These are phyloP conservation scores for Geotrichum restrictum DNA, from an alignment of 1,139 yeast species.

Conservation along the genomic window DNA sequence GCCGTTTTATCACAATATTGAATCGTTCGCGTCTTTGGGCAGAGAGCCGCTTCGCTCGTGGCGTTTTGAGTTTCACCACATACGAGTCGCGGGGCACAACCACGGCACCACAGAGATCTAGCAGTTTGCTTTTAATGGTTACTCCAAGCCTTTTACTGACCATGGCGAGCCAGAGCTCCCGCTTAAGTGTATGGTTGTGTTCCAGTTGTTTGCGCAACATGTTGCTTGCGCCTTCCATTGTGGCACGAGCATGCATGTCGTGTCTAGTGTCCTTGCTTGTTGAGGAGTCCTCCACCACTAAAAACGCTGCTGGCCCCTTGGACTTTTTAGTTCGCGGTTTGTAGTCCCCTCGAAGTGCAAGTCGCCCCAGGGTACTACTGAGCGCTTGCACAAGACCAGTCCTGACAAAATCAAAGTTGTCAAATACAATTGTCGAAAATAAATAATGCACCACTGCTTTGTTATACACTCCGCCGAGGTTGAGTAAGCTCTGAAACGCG, in stretches of 20 bases:
- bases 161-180: conserved; percentile 65
- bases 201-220: conserved; percentile 62
- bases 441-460: conserved; percentile 56
- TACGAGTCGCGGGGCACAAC: conserved; percentile 62
- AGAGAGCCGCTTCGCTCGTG: conserved; percentile 62
- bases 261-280: conserved; percentile 47
- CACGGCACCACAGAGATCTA: conserved; percentile 62
- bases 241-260: conserved; percentile 42
- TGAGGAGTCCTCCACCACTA: conserved; percentile 24
- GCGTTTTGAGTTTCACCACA: conserved; percentile 59
- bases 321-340: conserved; percentile 17
- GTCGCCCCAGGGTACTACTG: conserved; percentile 53
- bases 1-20: conserved; percentile 37
- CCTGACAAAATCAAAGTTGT: conserved; percentile 52
- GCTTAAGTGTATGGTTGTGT: conserved; percentile 57
- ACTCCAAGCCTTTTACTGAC: conserved; percentile 51
- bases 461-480: conserved; percentile 74
- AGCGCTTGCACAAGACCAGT: conserved; percentile 50
- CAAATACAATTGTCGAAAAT: conserved; percentile 55
- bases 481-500: conserved; percentile 67
- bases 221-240: conserved; percentile 61
- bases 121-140: conserved; percentile 57
- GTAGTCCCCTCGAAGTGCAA: conserved; percentile 60
- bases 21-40: conserved; percentile 53
- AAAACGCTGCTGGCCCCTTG: conserved; percentile 17